Evolutionary conservation across 2,329 filamentous ascomycete genomes (phyloP).

Genomic region (Corynespora cassiicola): DNA sequence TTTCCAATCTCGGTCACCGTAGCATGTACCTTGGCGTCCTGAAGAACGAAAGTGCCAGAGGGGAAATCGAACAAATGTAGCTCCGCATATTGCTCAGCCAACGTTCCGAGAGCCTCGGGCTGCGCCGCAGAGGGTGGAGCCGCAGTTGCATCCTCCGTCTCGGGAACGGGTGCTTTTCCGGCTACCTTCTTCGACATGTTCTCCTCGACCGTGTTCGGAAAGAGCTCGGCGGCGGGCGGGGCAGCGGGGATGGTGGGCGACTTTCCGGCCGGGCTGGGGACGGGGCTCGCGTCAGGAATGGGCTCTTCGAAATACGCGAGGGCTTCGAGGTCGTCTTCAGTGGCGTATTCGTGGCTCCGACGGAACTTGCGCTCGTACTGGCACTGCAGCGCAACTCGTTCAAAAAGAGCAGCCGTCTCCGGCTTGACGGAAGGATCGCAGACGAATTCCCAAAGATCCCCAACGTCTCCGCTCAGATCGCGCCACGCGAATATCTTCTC

Average conservation of each 20-base stretch:
- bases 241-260: constrained; percentile 42
- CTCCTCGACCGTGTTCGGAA: constrained; percentile 43
- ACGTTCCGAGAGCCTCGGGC: constrained; percentile 74
- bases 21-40: constrained; percentile 77
- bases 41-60: constrained; percentile 81
- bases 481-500: constrained; percentile 93
- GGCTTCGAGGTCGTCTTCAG: constrained; percentile 78
- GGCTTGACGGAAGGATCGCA: constrained; percentile 78
- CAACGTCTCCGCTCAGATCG: constrained; percentile 89
- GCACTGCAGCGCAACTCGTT: constrained; percentile 84
- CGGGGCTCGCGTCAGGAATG: constrained; percentile 66
- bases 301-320: constrained; percentile 77
- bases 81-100: constrained; percentile 79
- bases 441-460: constrained; percentile 97
- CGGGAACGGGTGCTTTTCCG: constrained; percentile 37
- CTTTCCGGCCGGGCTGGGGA: constrained; percentile 55
- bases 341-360: constrained; percentile 78
- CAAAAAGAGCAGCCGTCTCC: constrained; percentile 79
- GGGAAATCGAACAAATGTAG: constrained; percentile 93
- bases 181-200: constrained; percentile 52
- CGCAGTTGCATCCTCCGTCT: constrained; percentile 57
- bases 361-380: constrained; percentile 98
- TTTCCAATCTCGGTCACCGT: constrained; percentile 84
- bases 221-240: constrained; percentile 38
- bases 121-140: constrained; percentile 66